These are phyloP conservation scores for Fusarium sp. DNA, from an alignment of 2,329 filamentous ascomycete species.

Conservation along the genomic window DNA sequence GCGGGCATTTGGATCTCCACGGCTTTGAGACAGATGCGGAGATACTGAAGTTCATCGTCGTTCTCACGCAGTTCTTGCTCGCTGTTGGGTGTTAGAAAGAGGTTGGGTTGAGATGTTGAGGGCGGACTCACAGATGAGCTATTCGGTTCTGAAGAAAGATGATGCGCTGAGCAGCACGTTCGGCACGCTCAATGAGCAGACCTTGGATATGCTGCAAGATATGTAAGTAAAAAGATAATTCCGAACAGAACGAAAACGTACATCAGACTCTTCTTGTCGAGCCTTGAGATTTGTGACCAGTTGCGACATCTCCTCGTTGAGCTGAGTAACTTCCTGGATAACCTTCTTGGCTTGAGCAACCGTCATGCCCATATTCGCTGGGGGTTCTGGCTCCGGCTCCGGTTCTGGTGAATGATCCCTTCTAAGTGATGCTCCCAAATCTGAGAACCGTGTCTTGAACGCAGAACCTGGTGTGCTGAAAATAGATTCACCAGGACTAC, in stretches of 20 bases:
- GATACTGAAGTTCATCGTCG: conserved; percentile 71
- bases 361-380: conserved; percentile 50
- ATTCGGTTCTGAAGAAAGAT: conserved; percentile 71
- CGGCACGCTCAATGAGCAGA: conserved; percentile 68
- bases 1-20: conserved; percentile 70
- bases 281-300: conserved; percentile 65
- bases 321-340: conserved; percentile 53
- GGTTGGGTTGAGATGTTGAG: background rate
- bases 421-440: conserved; percentile 54
- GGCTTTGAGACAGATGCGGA: conserved; percentile 72
- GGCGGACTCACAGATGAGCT: conserved; percentile 63
- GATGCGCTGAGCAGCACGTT: conserved; percentile 69
- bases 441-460: conserved; percentile 56
- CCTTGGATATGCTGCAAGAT: conserved; percentile 68
- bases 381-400: conserved; percentile 46
- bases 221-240: conserved; percentile 45
- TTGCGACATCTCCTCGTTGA: conserved; percentile 64
- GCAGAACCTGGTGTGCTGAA: conserved; percentile 53
- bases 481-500: conserved; percentile 48
- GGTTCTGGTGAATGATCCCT: conserved; percentile 47
- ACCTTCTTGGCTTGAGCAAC: conserved; percentile 54
- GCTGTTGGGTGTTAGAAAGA: conserved; percentile 51
- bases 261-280: conserved; percentile 71
- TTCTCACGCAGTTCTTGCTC: conserved; percentile 68
- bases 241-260: conserved; percentile 47